A percentile compares a stretch with the other conserved stretches of the same genome.
phyloP scores from a whole-genome alignment of 805 yeast genomes.

The Wickerhamomyces subpelliculosus region DNA sequence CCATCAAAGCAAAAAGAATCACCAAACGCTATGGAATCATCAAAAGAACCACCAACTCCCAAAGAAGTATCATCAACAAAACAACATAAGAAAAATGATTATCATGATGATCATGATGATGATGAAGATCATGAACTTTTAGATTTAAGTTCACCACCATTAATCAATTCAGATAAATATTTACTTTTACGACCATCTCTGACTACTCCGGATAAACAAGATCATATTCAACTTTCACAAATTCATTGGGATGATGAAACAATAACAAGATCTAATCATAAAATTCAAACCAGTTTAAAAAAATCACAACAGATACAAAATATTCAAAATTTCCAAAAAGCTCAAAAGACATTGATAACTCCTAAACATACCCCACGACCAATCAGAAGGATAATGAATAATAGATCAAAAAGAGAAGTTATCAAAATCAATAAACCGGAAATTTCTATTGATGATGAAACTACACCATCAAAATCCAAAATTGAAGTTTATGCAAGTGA shows the following conservation, averaged over 20 bases:
- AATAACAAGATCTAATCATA: background rate
- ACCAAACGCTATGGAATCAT: background rate
- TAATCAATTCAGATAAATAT: background rate
- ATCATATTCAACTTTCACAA: background rate
- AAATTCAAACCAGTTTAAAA: background rate
- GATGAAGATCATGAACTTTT: background rate
- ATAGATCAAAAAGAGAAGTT: background rate
- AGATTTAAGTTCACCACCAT: background rate
- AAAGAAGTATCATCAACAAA: background rate
- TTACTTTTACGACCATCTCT: background rate
- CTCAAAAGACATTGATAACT: background rate
- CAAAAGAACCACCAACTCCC: background rate
- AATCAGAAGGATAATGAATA: background rate
- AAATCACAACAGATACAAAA: too few relatives aligned
- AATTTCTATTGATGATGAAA: background rate
- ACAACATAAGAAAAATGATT: background rate
- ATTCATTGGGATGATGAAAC: background rate
- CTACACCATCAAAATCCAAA: background rate
- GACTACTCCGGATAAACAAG: background rate
- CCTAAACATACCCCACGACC: background rate
- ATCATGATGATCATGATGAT: background rate
- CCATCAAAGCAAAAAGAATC: background rate
- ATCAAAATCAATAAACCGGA: background rate
- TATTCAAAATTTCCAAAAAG: too few relatives aligned
- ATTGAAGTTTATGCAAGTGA: too few relatives aligned